Percentiles rank a stretch among this genome's conserved stretches.
These are phyloP conservation scores for Chlorella sp. DNA, from an alignment of 139 green algal species.

Conservation along the genomic window DNA sequence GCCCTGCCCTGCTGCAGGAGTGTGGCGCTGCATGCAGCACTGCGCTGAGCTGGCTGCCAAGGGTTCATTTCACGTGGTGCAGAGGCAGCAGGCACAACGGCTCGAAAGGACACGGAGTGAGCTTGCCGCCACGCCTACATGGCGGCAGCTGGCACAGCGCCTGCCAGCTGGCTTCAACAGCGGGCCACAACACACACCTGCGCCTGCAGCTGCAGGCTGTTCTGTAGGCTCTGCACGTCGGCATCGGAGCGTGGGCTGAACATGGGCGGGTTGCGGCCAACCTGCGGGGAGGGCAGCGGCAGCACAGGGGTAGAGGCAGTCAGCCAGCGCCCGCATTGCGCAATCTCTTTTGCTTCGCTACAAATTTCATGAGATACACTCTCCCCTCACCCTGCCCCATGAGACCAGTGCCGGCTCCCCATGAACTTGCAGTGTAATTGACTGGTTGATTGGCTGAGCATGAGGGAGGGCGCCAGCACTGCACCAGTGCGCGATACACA, in stretches of 20 bases:
- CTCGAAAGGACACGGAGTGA: too few species aligned
- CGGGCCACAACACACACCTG: not conserved
- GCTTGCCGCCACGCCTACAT: not conserved
- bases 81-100: not conserved
- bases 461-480: too few species aligned
- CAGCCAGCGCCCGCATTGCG: too few species aligned
- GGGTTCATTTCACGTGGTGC: too few species aligned
- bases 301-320: constrained; percentile 57
- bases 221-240: constrained; percentile 27
- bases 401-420: too few species aligned
- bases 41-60: not conserved
- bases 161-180: not conserved
- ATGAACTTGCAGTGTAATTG: too few species aligned
- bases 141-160: too few species aligned
- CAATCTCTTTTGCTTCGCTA: too few species aligned
- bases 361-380: too few species aligned
- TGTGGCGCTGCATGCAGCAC: not conserved
- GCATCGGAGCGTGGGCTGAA: constrained; percentile 48
- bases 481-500: too few species aligned
- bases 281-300: constrained; percentile 70
- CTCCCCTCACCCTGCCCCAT: too few species aligned
- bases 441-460: too few species aligned
- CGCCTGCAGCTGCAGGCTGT: not conserved
- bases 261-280: constrained; percentile 17
- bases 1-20: not conserved